These are phyloP conservation scores for Eudorina sp. DNA, from an alignment of 139 green algal genomes.

Conservation along the genomic window DNA sequence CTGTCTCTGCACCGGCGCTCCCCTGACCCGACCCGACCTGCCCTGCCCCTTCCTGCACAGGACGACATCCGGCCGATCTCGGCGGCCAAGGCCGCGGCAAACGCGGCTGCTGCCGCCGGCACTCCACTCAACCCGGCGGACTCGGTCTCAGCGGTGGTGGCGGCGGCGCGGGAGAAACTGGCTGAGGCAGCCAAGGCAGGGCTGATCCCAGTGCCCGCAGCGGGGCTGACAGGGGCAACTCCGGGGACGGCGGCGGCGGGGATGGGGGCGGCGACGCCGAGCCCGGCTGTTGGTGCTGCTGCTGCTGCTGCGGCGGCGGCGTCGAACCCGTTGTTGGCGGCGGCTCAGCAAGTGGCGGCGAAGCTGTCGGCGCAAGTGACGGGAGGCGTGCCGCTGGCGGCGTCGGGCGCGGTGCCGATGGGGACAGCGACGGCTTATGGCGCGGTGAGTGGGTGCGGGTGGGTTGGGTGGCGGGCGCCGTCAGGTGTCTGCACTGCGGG, in stretches of 20 bases:
- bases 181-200: slow-evolving; percentile 15
- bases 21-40: not conserved
- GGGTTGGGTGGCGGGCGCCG: too few species aligned
- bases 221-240: not conserved
- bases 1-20: too few species aligned
- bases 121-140: slow-evolving; percentile 27
- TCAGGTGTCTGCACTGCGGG: too few species aligned
- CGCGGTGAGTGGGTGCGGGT: slow-evolving; percentile 25
- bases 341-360: slow-evolving; percentile 40
- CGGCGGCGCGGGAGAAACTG: slow-evolving; percentile 40
- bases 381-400: slow-evolving; percentile 12
- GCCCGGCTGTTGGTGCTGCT: slow-evolving; percentile 11
- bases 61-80: slow-evolving; percentile 36
- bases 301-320: slow-evolving; percentile 22
- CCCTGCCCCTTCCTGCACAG: not conserved
- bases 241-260: not conserved
- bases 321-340: slow-evolving; percentile 2
- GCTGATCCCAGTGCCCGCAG: not conserved
- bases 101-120: not conserved
- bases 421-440: not conserved
- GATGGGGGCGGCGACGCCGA: not conserved
- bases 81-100: slow-evolving; percentile 1
- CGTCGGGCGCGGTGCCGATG: not conserved
- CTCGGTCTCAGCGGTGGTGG: slow-evolving; percentile 47
- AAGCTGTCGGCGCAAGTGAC: slow-evolving; percentile 34